Evolutionary conservation across 345 rosid genomes (phyloP).

Genomic region (Eucalyptus leucophloia): DNA sequence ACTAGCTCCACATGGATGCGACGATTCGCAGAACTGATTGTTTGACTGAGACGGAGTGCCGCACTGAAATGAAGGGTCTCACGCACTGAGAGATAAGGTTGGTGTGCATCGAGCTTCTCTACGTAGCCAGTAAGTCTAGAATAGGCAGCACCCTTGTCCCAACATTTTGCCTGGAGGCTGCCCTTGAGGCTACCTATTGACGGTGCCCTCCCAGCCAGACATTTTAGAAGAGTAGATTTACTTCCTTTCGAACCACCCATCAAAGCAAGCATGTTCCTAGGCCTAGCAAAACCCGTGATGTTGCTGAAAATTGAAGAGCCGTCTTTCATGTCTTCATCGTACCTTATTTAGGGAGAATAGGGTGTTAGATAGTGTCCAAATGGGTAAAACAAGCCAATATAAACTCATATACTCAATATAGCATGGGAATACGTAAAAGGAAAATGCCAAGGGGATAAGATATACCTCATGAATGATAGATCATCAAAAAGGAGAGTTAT

Average conservation of each 20-base stretch:
- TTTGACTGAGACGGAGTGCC: slow-evolving; percentile 8
- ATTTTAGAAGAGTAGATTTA: slow-evolving; percentile 10
- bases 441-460: not conserved
- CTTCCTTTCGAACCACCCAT: slow-evolving; percentile 7
- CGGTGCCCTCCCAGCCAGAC: slow-evolving; percentile 18
- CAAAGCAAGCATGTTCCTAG: slow-evolving; percentile 7
- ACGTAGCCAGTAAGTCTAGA: slow-evolving; percentile 11
- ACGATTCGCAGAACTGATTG: not conserved
- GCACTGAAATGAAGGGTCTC: slow-evolving; percentile 27
- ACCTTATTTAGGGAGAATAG: not conserved
- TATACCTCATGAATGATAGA: slow-evolving; percentile 14
- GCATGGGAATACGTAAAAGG: not conserved
- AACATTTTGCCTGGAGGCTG: not conserved
- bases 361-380: not conserved
- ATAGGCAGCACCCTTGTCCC: not conserved
- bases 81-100: slow-evolving; percentile 14
- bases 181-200: not conserved
- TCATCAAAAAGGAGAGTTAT: slow-evolving; percentile 6
- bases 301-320: slow-evolving; percentile 5
- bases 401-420: not conserved
- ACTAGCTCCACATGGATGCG: slow-evolving; percentile 12
- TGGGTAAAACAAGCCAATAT: not conserved
- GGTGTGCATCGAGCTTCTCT: slow-evolving; percentile 17
- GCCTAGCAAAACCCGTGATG: slow-evolving; percentile 8
- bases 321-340: not conserved